A percentile compares a stretch with the other conserved stretches of the same genome.
Evolutionary conservation across 2,329 filamentous ascomycete genomes (phyloP).

Genomic region (Fusarium albidum): DNA sequence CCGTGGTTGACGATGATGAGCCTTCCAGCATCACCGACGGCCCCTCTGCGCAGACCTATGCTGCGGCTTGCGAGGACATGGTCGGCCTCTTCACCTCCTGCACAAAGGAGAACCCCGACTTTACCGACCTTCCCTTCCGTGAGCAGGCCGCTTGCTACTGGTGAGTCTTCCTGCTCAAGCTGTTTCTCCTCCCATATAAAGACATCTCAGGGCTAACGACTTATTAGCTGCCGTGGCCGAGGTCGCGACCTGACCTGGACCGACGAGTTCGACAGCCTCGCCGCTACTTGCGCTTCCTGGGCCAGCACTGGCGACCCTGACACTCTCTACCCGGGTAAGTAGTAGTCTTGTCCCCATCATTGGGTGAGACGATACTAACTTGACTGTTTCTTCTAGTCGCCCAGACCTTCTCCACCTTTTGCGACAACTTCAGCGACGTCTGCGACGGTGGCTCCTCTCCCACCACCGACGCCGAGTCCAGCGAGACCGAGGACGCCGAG

Average conservation of each 20-base stretch:
- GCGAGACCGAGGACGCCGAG: constrained; percentile 8
- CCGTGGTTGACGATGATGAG: background rate
- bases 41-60: constrained; percentile 29
- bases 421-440: constrained; percentile 41
- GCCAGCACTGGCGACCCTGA: constrained; percentile 39
- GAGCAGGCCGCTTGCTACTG: constrained; percentile 46
- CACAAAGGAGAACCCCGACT: constrained; percentile 33
- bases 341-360: too few relatives aligned
- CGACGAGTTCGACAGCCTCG: constrained; percentile 42
- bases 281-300: constrained; percentile 43
- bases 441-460: constrained; percentile 27
- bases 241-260: constrained; percentile 38
- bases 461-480: constrained; percentile 18
- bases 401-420: constrained; percentile 41
- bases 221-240: constrained; percentile 34
- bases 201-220: constrained; percentile 18
- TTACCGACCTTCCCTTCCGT: constrained; percentile 36
- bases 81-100: constrained; percentile 40
- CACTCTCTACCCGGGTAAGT: constrained; percentile 40
- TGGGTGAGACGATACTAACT: constrained; percentile 20
- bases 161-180: constrained; percentile 27
- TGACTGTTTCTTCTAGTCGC: constrained; percentile 38
- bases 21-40: constrained; percentile 20
- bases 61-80: constrained; percentile 41
- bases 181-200: background rate